Conservation (phyloP, 805 yeast genomes). For the Candida argentea region DNA sequence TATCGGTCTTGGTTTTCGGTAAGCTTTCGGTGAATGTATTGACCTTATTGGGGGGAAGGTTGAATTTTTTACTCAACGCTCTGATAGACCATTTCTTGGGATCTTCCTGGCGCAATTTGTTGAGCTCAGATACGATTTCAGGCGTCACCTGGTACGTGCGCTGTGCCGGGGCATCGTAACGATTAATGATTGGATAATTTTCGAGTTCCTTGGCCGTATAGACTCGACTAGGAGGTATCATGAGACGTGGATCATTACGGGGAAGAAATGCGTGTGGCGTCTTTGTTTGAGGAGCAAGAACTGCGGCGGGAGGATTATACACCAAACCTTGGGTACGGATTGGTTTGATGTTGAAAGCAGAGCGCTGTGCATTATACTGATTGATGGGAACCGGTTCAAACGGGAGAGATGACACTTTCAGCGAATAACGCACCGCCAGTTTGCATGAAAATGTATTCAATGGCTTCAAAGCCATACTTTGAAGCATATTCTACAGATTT, state of each 20-base stretch:
- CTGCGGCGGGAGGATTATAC: constrained; percentile 51
- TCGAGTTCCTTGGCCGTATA: constrained; percentile 24
- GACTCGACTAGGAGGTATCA: constrained; percentile 19
- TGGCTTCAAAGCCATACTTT: too few species aligned
- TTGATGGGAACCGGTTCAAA: constrained; percentile 36
- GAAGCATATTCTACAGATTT: too few species aligned
- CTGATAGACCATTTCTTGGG: constrained; percentile 58
- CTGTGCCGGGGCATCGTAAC: constrained; percentile 22
- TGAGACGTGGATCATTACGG: constrained; percentile 44
- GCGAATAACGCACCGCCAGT: constrained; percentile 5
- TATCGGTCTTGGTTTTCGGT: constrained; percentile 9
- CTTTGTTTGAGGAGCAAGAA: constrained; percentile 31
- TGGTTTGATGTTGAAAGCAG: constrained; percentile 57
- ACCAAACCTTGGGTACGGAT: constrained; percentile 50
- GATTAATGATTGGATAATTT: constrained; percentile 31
- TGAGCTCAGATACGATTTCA: constrained; percentile 48
- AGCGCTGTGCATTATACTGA: constrained; percentile 48
- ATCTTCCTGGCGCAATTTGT: constrained; percentile 41
- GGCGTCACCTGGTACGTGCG: constrained; percentile 48
- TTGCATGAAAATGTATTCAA: too few species aligned
- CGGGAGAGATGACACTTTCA: constrained; percentile 12
- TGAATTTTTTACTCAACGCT: constrained; percentile 49
- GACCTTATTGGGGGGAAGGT: constrained; percentile 32
- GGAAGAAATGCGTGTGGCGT: constrained; percentile 71
- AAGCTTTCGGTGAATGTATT: constrained; percentile 34